A percentile compares a stretch with the other conserved stretches of the same genome.
These are phyloP conservation scores for Fusarium globosum DNA, from an alignment of 2,329 filamentous ascomycete species.

Conservation along the genomic window DNA sequence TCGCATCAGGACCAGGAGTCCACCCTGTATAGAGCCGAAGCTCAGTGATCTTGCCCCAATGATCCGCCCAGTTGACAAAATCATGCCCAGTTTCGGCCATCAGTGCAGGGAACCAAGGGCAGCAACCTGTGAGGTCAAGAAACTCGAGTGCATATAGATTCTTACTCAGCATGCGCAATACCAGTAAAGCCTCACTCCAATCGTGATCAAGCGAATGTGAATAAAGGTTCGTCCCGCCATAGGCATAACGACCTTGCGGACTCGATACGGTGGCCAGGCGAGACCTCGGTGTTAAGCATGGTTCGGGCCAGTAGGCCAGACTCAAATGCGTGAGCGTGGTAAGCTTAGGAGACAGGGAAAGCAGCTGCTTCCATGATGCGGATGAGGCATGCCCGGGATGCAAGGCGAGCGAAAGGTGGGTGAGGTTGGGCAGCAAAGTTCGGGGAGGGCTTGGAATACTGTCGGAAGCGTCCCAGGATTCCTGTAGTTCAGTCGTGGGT, in stretches of 20 bases:
- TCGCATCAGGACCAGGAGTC: constrained; percentile 49
- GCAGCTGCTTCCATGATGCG: constrained; percentile 69
- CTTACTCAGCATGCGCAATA: constrained; percentile 66
- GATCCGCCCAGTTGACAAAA: constrained; percentile 63
- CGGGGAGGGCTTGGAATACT: constrained; percentile 47
- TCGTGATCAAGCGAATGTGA: constrained; percentile 68
- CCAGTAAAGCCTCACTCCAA: constrained; percentile 67
- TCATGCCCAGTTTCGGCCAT: constrained; percentile 56
- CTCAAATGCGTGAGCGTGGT: constrained; percentile 69
- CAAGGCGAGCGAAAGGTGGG: constrained; percentile 69
- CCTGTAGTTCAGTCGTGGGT: constrained; percentile 51
- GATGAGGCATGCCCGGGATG: constrained; percentile 48
- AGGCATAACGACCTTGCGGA: constrained; percentile 59
- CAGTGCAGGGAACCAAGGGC: constrained; percentile 64
- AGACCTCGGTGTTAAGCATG: constrained; percentile 66
- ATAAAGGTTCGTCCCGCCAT: constrained; percentile 67
- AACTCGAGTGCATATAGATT: constrained; percentile 68
- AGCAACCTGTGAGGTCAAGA: constrained; percentile 70
- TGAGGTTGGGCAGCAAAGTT: constrained; percentile 65
- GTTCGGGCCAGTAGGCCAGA: constrained; percentile 71
- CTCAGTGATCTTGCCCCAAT: constrained; percentile 64
- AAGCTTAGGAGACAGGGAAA: constrained; percentile 64
- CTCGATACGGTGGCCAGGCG: constrained; percentile 60
- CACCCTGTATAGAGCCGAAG: constrained; percentile 61
- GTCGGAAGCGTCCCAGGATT: constrained; percentile 65